Base-by-base conservation (phyloP, 2,329 filamentous ascomycete species). In the Helicocarpus griseus region DNA sequence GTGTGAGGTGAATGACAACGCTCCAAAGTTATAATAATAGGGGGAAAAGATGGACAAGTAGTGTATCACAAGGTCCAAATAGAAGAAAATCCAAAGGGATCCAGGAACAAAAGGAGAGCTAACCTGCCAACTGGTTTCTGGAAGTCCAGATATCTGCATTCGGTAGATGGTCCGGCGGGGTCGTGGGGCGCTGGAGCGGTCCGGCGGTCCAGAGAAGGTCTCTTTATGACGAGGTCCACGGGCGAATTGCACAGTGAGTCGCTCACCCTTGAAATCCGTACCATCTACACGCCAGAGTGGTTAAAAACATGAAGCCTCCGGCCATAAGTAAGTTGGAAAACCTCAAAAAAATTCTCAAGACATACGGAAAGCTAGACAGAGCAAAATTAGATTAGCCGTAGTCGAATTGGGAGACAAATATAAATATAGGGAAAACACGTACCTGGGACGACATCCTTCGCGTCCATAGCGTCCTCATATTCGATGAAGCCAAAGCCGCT, bases 121-220 rank as follows among this genome's bases (percentile, higher is more conserved):
- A 86, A 98, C 93, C 93, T 98, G 93, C 93, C 93, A 98, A 83
- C 90, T 96, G 79, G 93, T 98, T 79, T 97, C 91, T 70, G 91
- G 90, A 73, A 98, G 88, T 77, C 90, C 91, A 77, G 87, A 87
- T 67, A 98, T 94, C 73, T 91, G 86, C 93, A 98, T 97, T 71
- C 93, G 87, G 73, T 90, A 89, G 61, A 89, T 84, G 61, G 93
- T 98, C 71, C 93, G 89, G 67, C 93, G 86, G 59, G 93, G 93
- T 66, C 93, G 87, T 59, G 85, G 84, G 64, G 80, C 77, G 56
- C 60, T 63, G 60, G 78, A 78, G 61, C 83, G 82, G 65, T 86
- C 83, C 63, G 78, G 72, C 53, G 78, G 76, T 56, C 77, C 76
- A 63, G 77, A 76, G 69, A 81, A 83, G 58, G 81, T 77, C 63